Base-by-base conservation (phyloP, 148 eudicot genomes). In the Polygonum aviculare region DNA sequence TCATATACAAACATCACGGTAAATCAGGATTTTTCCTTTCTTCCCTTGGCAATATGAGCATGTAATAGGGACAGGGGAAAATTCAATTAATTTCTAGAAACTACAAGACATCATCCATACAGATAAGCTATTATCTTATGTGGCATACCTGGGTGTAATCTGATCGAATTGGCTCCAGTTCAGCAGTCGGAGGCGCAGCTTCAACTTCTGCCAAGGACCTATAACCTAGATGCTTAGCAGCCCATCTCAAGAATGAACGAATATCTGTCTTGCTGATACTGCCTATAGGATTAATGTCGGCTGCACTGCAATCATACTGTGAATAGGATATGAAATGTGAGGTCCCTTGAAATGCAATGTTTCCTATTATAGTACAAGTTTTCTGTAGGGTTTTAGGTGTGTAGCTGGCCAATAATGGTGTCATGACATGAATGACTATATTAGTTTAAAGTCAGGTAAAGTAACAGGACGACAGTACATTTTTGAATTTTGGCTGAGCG, bases 181-280 rank as follows among this genome's bases (percentile, higher is more conserved):
- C 98, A 83, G 98, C 96, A 67, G 97, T 94, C 14, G 98, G 97
- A 7, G 98, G 98, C 81, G 98, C 98, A 55, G 97, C 93, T 86
- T 95, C 98, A 77, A 95, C 51, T 73, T 92, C 97, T 55, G 89
- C 92, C 77, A 95, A 85, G 65, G 98, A 95, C 31, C 90, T 69
- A 71, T 81, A 95, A 77, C 93, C 96, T 76, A 95, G 89, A 87
- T 90, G 81, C 49, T 74, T 69, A n/a, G 98, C 92, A 65, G 96
- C 96, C 97, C 97, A 92, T 65, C 77, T 79, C 78, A 95, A 81
- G 87, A 95, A 95, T 80, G 85, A 81, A 59, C 98, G 87, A 78
- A 95, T 88, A 87, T 95, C 98, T 69, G 85, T 91, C 86, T 95
- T 95, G 79, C 97, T 95, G 48, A 95, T 90, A 74, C 98, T 90